Evolutionary conservation across 2,329 filamentous ascomycete species (phyloP).

Genomic region (Metarhizium brunneum): DNA sequence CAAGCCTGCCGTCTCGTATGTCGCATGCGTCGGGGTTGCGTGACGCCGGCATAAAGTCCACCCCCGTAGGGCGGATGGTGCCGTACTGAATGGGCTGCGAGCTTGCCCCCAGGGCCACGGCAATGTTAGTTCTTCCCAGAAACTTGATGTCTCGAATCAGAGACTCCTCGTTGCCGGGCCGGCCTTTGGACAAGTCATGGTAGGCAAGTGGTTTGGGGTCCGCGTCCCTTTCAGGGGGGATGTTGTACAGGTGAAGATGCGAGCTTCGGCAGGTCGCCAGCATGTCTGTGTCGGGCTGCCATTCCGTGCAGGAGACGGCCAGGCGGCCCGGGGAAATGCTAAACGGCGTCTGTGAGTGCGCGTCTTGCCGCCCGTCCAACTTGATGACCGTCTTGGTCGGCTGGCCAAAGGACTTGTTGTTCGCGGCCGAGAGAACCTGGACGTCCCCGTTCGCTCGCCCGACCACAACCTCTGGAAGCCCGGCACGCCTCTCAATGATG

Average conservation of each 20-base stretch:
- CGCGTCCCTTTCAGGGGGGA: conserved; percentile 8
- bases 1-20: no score
- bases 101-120: conserved; percentile 34
- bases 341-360: neutral
- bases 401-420: conserved; percentile 18
- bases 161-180: conserved; percentile 12
- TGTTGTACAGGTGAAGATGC: conserved; percentile 19
- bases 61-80: conserved; percentile 35
- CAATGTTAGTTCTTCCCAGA: conserved; percentile 34
- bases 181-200: conserved; percentile 16
- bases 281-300: conserved; percentile 18
- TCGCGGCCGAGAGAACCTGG: conserved; percentile 30
- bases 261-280: conserved; percentile 23
- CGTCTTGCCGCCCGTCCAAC: conserved; percentile 1
- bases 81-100: conserved; percentile 35
- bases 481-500: conserved; percentile 26
- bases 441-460: conserved; percentile 43
- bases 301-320: conserved; percentile 24
- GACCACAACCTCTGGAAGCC: conserved; percentile 27
- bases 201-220: conserved; percentile 12
- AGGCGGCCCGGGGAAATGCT: conserved; percentile 12
- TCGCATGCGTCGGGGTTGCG: conserved; percentile 15
- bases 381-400: conserved; percentile 15
- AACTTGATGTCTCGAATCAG: conserved; percentile 31
- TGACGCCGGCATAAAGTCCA: conserved; percentile 25